phyloP scores from a whole-genome alignment of 2,329 filamentous ascomycete genomes.

The Pestalotiopsis sp. region DNA sequence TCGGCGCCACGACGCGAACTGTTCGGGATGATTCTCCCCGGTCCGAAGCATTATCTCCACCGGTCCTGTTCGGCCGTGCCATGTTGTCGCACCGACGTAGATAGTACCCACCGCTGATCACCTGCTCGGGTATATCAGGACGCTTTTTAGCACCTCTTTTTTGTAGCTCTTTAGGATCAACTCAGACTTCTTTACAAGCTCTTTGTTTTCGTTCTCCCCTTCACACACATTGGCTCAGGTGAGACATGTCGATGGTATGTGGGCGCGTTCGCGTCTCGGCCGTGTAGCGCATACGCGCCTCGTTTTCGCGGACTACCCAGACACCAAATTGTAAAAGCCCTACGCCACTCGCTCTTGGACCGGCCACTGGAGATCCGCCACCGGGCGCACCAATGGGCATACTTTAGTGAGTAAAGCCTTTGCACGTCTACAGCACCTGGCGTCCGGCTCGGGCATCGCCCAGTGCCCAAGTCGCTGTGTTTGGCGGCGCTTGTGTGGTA shows the following conservation, averaged over 20 bases:
- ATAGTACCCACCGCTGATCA: too few relatives aligned
- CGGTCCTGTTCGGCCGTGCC: slow-evolving; percentile 41
- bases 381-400: slow-evolving; percentile 36
- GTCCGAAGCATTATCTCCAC: slow-evolving; percentile 44
- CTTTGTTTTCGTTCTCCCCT: too few relatives aligned
- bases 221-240: too few relatives aligned
- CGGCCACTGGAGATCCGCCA: slow-evolving; percentile 27
- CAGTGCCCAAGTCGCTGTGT: slow-evolving; percentile 42
- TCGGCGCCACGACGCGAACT: slow-evolving; percentile 14
- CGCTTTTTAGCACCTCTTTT: too few relatives aligned
- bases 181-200: too few relatives aligned
- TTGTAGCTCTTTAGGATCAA: too few relatives aligned
- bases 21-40: slow-evolving; percentile 37
- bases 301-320: slow-evolving; percentile 16
- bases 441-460: slow-evolving; percentile 38
- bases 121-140: too few relatives aligned
- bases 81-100: too few relatives aligned
- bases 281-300: slow-evolving; percentile 42
- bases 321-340: slow-evolving; percentile 30
- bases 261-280: slow-evolving; percentile 42
- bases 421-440: slow-evolving; percentile 33
- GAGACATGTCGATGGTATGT: slow-evolving; percentile 39
- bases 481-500: slow-evolving; percentile 39
- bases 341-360: slow-evolving; percentile 33
- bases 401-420: slow-evolving; percentile 41